Evolutionary conservation across 208 protist species (phyloP).

Genomic region (Leishmania turanica): DNA sequence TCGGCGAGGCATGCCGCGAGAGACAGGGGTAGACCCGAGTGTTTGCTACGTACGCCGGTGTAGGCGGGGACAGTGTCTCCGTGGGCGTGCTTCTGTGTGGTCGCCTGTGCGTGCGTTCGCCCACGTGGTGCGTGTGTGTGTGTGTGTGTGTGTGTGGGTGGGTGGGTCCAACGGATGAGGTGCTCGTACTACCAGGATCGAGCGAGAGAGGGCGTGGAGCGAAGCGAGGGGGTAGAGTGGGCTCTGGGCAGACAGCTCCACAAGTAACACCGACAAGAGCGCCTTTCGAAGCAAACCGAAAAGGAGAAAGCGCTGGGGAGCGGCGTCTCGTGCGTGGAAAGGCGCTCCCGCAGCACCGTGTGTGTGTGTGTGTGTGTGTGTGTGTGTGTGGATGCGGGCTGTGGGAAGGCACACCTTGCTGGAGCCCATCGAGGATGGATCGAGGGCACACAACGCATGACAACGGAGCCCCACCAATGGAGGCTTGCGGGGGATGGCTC

Average conservation of each 20-base stretch:
- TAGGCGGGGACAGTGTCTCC: background rate
- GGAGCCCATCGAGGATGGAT: background rate
- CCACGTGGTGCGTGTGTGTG: background rate
- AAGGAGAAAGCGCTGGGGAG: background rate
- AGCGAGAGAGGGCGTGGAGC: background rate
- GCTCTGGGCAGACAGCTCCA: background rate
- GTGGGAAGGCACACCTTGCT: background rate
- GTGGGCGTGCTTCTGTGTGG: background rate
- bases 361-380: background rate
- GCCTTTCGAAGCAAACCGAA: background rate
- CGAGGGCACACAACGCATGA: background rate
- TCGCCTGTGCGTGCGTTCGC: background rate
- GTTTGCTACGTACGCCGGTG: background rate
- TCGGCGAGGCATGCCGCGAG: conserved; percentile 46
- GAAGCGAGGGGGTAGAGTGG: background rate
- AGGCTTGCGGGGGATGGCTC: background rate
- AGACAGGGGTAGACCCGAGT: background rate
- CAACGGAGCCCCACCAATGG: background rate
- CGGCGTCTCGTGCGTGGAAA: background rate
- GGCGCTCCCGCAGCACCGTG: background rate
- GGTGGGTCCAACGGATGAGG: background rate
- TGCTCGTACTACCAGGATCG: background rate
- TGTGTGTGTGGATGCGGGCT: background rate
- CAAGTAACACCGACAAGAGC: background rate
- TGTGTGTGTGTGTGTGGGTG: background rate